Evolutionary conservation across 768 basidiomycete genomes (phyloP).

Genomic region (Termitomyces sp.): DNA sequence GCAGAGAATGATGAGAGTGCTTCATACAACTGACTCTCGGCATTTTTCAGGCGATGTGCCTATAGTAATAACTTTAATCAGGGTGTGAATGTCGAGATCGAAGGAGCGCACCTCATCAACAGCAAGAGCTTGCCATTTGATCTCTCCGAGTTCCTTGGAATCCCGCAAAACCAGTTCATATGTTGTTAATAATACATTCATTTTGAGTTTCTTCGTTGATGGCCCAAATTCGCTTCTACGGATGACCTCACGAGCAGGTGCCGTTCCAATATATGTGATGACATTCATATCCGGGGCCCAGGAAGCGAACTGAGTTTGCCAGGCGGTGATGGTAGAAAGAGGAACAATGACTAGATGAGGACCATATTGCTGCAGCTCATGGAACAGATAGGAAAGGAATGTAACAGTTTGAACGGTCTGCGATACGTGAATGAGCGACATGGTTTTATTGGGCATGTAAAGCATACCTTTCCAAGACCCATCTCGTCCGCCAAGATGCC

Average conservation of each 20-base stretch:
- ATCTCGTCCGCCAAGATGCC: slow-evolving; percentile 99
- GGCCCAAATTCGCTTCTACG: slow-evolving; percentile 89
- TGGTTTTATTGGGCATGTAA: slow-evolving; percentile 1
- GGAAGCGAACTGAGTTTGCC: slow-evolving; percentile 90
- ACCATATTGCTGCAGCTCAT: slow-evolving; percentile 88
- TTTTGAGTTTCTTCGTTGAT: slow-evolving; percentile 86
- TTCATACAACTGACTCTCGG: slow-evolving; percentile 95
- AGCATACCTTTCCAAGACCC: slow-evolving; percentile 89
- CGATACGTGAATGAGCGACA: slow-evolving; percentile 5
- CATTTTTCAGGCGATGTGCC: slow-evolving; percentile 98
- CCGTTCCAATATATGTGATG: slow-evolving; percentile 93
- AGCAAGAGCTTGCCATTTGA: slow-evolving; percentile 96
- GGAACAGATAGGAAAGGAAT: slow-evolving; percentile 93
- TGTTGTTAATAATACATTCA: slow-evolving; percentile 96
- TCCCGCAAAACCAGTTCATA: slow-evolving; percentile 96
- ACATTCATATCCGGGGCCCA: slow-evolving; percentile 99
- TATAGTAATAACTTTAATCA: slow-evolving; percentile 28
- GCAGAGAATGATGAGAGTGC: slow-evolving; percentile 87
- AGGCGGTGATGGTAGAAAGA: slow-evolving; percentile 95
- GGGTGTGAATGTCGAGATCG: slow-evolving; percentile 5
- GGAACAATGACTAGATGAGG: slow-evolving; percentile 98
- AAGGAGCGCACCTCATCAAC: slow-evolving; percentile 78
- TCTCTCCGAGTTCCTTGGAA: slow-evolving; percentile 79
- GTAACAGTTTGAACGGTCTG: slow-evolving; percentile 95
- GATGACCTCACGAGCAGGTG: slow-evolving; percentile 84